These are phyloP conservation scores for Blastobotrys petasosporus DNA, from an alignment of 1,139 yeast species.

Conservation along the genomic window DNA sequence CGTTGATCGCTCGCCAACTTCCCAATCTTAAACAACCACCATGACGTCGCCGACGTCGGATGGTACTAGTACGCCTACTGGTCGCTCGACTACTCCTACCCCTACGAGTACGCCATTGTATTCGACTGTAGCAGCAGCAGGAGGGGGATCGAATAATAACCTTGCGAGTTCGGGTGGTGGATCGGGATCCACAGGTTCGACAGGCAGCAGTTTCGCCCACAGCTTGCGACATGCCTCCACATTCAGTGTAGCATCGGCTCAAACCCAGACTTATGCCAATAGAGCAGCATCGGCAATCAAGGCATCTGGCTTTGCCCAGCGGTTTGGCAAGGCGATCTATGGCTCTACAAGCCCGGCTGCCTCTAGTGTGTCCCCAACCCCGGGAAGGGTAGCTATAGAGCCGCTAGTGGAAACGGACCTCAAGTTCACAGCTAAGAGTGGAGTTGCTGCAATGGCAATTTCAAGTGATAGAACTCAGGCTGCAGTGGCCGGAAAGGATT, in stretches of 20 bases:
- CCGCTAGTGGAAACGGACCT: slow-evolving; percentile 4
- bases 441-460: slow-evolving; percentile 29
- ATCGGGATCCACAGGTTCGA: no score
- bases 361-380: slow-evolving; percentile 12
- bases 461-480: slow-evolving; percentile 26
- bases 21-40: background rate
- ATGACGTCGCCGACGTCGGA: slow-evolving; percentile 6
- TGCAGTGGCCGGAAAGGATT: slow-evolving; percentile 32
- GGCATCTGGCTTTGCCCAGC: slow-evolving; percentile 28
- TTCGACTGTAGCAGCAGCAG: no score
- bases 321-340: slow-evolving; percentile 31
- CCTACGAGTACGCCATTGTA: no score
- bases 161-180: no score
- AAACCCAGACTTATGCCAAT: slow-evolving; percentile 19
- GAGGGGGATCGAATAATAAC: no score
- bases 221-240: background rate
- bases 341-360: slow-evolving; percentile 15
- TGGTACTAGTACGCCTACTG: slow-evolving; percentile 6
- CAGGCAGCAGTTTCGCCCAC: background rate
- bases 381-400: slow-evolving; percentile 3
- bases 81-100: background rate
- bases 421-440: slow-evolving; percentile 23
- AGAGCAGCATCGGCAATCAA: slow-evolving; percentile 26
- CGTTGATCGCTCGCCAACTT: no score
- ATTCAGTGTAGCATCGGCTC: background rate